phyloP scores from a whole-genome alignment of 1,284 basidiomycete species.

The Sporisorium exsertum region DNA sequence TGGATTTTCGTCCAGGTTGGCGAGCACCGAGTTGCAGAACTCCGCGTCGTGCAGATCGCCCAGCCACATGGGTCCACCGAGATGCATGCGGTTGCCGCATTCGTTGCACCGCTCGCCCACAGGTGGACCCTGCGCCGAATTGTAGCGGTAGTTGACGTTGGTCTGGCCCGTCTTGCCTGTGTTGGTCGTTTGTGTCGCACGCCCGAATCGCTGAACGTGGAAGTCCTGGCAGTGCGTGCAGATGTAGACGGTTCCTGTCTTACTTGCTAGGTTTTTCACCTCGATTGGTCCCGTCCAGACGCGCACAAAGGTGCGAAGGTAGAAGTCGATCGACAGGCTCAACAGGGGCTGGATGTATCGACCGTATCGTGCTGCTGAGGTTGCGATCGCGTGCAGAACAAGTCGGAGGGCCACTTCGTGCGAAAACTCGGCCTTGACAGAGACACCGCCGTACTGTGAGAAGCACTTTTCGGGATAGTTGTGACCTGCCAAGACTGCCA shows the following conservation, averaged over 20 bases:
- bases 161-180: slow-evolving; percentile 52
- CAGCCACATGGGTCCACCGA: slow-evolving; percentile 97
- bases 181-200: slow-evolving; percentile 35
- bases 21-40: slow-evolving; percentile 82
- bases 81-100: slow-evolving; percentile 74
- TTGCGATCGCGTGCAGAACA: slow-evolving; percentile 85
- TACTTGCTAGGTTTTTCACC: slow-evolving; percentile 79
- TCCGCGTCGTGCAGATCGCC: slow-evolving; percentile 83
- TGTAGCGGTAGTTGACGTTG: slow-evolving; percentile 74
- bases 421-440: slow-evolving; percentile 89
- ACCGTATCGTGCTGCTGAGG: slow-evolving; percentile 89
- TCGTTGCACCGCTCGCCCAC: slow-evolving; percentile 79
- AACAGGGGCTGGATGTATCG: slow-evolving; percentile 90
- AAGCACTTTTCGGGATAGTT: slow-evolving; percentile 87
- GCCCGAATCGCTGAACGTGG: slow-evolving; percentile 59
- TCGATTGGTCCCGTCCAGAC: slow-evolving; percentile 82
- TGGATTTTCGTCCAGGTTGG: slow-evolving; percentile 75
- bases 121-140: slow-evolving; percentile 76
- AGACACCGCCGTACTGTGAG: slow-evolving; percentile 84
- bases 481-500: slow-evolving; percentile 89
- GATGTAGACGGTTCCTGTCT: slow-evolving; percentile 62
- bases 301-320: slow-evolving; percentile 90
- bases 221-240: slow-evolving; percentile 62
- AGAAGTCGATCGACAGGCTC: slow-evolving; percentile 96
- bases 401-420: slow-evolving; percentile 78